Conservation (phyloP, 768 basidiomycete genomes). For the Royoungia palumana region DNA sequence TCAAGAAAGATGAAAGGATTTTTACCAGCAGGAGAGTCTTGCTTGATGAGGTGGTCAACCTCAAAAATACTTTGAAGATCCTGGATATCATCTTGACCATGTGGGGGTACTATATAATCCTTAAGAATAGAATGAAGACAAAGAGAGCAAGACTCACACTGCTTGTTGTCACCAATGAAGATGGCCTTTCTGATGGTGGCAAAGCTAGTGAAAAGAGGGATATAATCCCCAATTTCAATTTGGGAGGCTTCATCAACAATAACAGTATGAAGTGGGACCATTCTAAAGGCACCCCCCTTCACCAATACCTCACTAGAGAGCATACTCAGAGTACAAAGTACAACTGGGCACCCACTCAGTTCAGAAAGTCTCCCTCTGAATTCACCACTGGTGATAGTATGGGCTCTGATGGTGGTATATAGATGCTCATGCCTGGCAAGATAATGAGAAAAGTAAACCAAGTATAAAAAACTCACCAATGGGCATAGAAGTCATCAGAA, state of each 20-base stretch:
- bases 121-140: conserved; percentile 28
- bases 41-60: conserved; percentile 49
- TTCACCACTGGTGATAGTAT: conserved; percentile 52
- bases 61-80: conserved; percentile 78
- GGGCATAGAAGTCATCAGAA: conserved; percentile 62
- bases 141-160: conserved; percentile 43
- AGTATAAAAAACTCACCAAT: conserved; percentile 48
- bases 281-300: conserved; percentile 19
- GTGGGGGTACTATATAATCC: conserved; percentile 63
- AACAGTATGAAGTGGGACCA: conserved; percentile 43
- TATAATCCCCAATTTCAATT: conserved; percentile 57
- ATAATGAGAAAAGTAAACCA: not conserved
- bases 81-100: conserved; percentile 66
- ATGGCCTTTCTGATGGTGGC: conserved; percentile 47
- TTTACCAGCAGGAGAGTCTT: conserved; percentile 18
- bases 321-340: conserved; percentile 79
- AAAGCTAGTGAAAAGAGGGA: conserved; percentile 34
- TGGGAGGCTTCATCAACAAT: conserved; percentile 68
- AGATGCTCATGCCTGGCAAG: conserved; percentile 76
- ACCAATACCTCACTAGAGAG: conserved; percentile 42
- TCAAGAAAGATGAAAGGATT: conserved; percentile 53
- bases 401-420: conserved; percentile 45
- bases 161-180: conserved; percentile 67
- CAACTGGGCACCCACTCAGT: conserved; percentile 47
- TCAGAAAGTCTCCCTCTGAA: conserved; percentile 31